Evolutionary conservation across 2,329 filamentous ascomycete genomes (phyloP), one percentile per base, ranked within the genome.

Genomic region (Phoma sp.): DNA sequence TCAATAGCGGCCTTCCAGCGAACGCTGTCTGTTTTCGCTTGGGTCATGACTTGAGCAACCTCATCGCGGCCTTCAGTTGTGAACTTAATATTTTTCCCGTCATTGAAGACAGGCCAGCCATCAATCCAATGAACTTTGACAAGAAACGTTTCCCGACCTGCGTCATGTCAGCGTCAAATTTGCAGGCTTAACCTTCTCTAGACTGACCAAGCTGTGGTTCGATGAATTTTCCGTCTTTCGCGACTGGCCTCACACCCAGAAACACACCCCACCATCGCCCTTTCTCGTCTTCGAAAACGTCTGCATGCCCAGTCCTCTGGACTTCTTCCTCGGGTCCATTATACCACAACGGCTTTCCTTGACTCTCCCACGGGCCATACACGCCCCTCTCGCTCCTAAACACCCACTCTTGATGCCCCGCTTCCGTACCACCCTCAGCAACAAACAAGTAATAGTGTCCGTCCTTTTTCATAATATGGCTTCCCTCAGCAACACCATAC

Each of bases 91-190:
- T 78, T 79, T 11, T 73, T 72, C 0, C 80, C 78, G 0, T 72
- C 66, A 46, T 83, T 83, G 53, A 84, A 77, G 0, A 83, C 64
- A 0, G 81, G 82, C 81, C 81, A 84, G 53, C 80, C 78, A 34
- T 83, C 69, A 7, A 75, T 65, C 82, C 81, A 84, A 5, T 78
- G 72, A 0, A 83, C 74, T 0, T 76, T 76, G 11, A 81, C 76
- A 1, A 85, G 62, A 48, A 84, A 83, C 0, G 80, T 80, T 60
- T 84, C 82, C 0, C 80, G 72, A 0, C 80, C 80, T 30, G 43
- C 38, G 5, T 10, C 12, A 7, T 9, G 6, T 9, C 6, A 12
- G 12, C 9, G 9, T 1, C 6, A 9, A 42, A 37, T 33, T 43
- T n/a, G n/a, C n/a, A n/a, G n/a, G n/a, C n/a, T n/a, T n/a, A n/a